Percentiles rank a stretch among this genome's conserved stretches.
These are phyloP conservation scores for Hypoxylon sp. DNA, from an alignment of 2,329 filamentous ascomycete species.

Conservation along the genomic window DNA sequence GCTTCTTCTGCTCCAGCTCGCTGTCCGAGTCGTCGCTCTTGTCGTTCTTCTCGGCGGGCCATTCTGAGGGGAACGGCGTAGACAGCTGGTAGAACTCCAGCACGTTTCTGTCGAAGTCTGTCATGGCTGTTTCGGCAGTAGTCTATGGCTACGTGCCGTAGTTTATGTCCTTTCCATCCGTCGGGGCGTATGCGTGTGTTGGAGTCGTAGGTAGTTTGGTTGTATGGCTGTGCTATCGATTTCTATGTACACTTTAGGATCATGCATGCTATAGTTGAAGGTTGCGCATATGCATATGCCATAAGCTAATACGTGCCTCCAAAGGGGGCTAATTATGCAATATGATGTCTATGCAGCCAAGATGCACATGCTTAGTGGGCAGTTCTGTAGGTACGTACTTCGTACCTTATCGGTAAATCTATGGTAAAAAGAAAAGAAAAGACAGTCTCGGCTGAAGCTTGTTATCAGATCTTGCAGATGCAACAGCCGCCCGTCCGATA, in stretches of 20 bases:
- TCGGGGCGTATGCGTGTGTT: neutral
- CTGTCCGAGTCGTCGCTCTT: slow-evolving; percentile 72
- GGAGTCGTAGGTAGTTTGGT: neutral
- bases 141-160: slow-evolving; percentile 13
- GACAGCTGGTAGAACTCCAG: slow-evolving; percentile 90
- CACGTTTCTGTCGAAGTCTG: slow-evolving; percentile 77
- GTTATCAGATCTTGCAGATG: slow-evolving; percentile 41
- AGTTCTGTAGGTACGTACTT: slow-evolving; percentile 9
- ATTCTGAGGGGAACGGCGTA: slow-evolving; percentile 79
- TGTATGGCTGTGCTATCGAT: neutral
- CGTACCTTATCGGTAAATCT: slow-evolving; percentile 31
- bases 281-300: neutral
- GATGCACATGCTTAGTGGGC: neutral
- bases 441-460: slow-evolving; percentile 23
- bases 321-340: neutral
- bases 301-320: neutral
- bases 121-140: slow-evolving; percentile 53
- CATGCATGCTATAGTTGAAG: neutral
- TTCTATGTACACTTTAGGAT: neutral
- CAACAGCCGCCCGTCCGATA: slow-evolving; percentile 40
- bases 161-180: slow-evolving; percentile 23
- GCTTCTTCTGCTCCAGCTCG: slow-evolving; percentile 60
- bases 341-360: neutral
- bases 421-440: slow-evolving; percentile 21
- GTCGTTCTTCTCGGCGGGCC: slow-evolving; percentile 77